Evolutionary conservation across 176 grass and related monocot genomes (phyloP), one percentile per base, ranked within the genome.

Genomic region (Pharus latifolius): DNA sequence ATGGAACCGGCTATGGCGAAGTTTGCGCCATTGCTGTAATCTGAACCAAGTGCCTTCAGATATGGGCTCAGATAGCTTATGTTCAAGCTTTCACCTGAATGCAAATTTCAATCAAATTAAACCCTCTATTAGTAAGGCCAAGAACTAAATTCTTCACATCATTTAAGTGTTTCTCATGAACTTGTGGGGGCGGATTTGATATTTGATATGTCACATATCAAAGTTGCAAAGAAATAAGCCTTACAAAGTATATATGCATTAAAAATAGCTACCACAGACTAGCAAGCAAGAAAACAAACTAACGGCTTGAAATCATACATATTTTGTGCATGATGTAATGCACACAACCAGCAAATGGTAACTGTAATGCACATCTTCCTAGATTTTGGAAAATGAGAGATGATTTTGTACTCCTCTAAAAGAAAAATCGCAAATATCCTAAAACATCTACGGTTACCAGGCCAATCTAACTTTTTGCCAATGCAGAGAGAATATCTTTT

Each of bases 11-110:
- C 37, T 32, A 89, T 78, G 15, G 92, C 92, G 0, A 96, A 96
- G 75, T 96, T 96, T 57, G 83, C 88, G 56, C 92, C 92, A 2
- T 81, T 88, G 50, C 64, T 89, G 68, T 92, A 96, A 73, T 92
- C 77, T 14, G 88, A 83, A 50, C 88, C 88, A 42, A 87, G 5
- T 1, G 92, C 85, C 68, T 92, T 87, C 73, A 92, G 23, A 40
- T 87, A 96, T 14, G 92, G 92, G 30, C 88, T 92, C 80, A 96
- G 63, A 73, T 82, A 87, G 45, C 84, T 81, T 49, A 84, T 87
- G 60, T 89, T 87, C 60, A 96, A 84, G 49, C 77, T 92, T 62
- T 96, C 88, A 70, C 92, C 92, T 92, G 65, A 14, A 77, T 31
- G n/a, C 0, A 69, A 67, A 54, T 78, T 55, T 44, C 48, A 76